A percentile compares a stretch with the other conserved stretches of the same genome.
Conservation (phyloP, 2,329 filamentous ascomycete genomes). For the Arthrobotrys musiformis region DNA sequence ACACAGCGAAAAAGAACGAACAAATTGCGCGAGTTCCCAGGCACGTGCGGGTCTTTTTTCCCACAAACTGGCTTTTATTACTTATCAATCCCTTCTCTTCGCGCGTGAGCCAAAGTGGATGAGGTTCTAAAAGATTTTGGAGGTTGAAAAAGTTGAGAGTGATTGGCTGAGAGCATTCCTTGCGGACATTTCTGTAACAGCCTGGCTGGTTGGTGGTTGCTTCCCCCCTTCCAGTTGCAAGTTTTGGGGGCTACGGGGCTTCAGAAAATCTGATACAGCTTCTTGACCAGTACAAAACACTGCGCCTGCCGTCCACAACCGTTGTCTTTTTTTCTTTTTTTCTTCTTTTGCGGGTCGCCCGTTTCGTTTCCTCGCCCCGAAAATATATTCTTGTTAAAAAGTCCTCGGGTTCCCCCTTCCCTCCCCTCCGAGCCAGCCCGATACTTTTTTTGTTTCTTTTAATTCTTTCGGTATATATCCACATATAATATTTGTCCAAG, state of each 20-base stretch:
- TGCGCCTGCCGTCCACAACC: neutral
- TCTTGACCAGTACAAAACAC: constrained; percentile 23
- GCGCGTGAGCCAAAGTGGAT: neutral
- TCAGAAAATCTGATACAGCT: constrained; percentile 8
- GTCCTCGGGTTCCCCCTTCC: neutral
- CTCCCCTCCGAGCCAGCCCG: neutral
- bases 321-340: neutral
- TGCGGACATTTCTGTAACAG: constrained; percentile 23
- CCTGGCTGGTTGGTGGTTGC: neutral
- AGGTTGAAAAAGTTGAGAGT: neutral
- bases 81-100: neutral
- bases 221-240: neutral
- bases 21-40: constrained; percentile 11
- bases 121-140: neutral
- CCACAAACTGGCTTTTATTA: neutral
- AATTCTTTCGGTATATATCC: neutral
- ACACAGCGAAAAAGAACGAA: neutral
- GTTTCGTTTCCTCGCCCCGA: neutral
- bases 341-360: neutral
- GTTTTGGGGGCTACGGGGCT: no score
- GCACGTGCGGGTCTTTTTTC: constrained; percentile 8
- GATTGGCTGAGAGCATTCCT: constrained; percentile 18
- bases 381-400: neutral
- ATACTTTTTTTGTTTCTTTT: neutral
- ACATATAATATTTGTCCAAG: neutral